Percentiles rank a stretch among this genome's conserved stretches.
These are phyloP conservation scores for Lablab purpureus DNA, from an alignment of 306 rosid genomes.

Conservation along the genomic window DNA sequence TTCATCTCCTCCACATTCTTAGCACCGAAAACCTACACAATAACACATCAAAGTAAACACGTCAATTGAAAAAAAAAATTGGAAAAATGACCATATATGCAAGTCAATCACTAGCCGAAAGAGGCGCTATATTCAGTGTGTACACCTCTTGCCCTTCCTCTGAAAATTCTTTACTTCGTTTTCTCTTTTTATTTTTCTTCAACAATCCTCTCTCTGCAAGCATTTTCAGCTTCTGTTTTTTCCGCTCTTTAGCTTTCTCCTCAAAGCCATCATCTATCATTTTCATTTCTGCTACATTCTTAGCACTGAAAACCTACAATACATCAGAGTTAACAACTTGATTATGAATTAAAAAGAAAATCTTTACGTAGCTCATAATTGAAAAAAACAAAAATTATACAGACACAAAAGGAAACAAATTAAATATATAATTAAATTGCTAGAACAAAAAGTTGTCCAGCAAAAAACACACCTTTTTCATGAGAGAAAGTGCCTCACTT, in stretches of 20 bases:
- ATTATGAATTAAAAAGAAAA: neutral
- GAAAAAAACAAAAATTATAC: neutral
- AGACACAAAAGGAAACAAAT: neutral
- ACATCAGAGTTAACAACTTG: constrained; percentile 13
- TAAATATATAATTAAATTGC: constrained; percentile 1
- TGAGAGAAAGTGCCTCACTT: constrained; percentile 68
- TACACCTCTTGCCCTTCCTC: constrained; percentile 34
- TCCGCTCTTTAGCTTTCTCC: constrained; percentile 75
- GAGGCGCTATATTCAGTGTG: neutral
- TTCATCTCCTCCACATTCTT: constrained; percentile 73
- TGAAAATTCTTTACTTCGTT: constrained; percentile 47
- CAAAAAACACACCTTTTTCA: constrained; percentile 62
- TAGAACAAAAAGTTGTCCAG: neutral
- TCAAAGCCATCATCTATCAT: constrained; percentile 88
- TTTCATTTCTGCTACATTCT: constrained; percentile 76
- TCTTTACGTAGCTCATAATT: constrained; percentile 10
- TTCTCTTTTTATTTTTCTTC: constrained; percentile 63
- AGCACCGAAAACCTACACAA: constrained; percentile 75
- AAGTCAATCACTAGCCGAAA: too few relatives aligned
- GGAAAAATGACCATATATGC: neutral
- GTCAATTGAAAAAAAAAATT: neutral
- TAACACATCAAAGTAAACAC: constrained; percentile 24
- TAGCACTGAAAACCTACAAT: constrained; percentile 80
- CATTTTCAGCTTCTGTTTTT: constrained; percentile 69
- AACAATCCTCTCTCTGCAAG: constrained; percentile 75